Percentiles rank a stretch among this genome's conserved stretches.
These are phyloP conservation scores for Metarhizium brunneum DNA, from an alignment of 2,329 filamentous ascomycete species.

Conservation along the genomic window DNA sequence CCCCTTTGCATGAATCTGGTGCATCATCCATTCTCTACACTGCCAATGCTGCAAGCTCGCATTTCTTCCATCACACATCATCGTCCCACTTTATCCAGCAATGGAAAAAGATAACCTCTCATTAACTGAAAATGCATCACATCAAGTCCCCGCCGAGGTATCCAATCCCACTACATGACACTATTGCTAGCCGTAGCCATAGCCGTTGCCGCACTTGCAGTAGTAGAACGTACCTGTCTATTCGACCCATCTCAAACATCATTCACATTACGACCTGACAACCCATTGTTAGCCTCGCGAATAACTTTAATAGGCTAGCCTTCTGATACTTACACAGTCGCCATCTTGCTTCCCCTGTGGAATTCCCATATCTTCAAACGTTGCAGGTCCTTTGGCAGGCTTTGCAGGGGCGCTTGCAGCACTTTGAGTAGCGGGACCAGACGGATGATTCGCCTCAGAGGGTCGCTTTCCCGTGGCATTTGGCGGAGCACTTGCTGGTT, in stretches of 20 bases:
- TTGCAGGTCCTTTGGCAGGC: conserved; percentile 72
- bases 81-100: neutral
- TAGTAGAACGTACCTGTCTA: neutral
- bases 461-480: conserved; percentile 14
- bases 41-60: neutral
- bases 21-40: neutral
- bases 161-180: neutral
- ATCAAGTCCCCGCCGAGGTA: neutral
- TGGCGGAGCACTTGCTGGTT: conserved; percentile 29
- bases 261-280: conserved; percentile 5
- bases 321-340: conserved; percentile 66
- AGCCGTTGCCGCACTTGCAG: neutral
- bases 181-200: neutral
- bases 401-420: conserved; percentile 23
- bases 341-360: conserved; percentile 72
- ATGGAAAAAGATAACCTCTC: neutral
- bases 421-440: conserved; percentile 19
- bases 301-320: neutral
- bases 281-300: neutral
- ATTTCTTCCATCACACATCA: neutral
- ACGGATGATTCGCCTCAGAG: neutral
- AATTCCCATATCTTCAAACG: conserved; percentile 98
- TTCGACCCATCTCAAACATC: neutral
- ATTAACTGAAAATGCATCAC: neutral
- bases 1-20: neutral